Evolutionary conservation across 2,329 filamentous ascomycete species (phyloP), one percentile per base, ranked within the genome.

Genomic region (Xylariaceae sp.): DNA sequence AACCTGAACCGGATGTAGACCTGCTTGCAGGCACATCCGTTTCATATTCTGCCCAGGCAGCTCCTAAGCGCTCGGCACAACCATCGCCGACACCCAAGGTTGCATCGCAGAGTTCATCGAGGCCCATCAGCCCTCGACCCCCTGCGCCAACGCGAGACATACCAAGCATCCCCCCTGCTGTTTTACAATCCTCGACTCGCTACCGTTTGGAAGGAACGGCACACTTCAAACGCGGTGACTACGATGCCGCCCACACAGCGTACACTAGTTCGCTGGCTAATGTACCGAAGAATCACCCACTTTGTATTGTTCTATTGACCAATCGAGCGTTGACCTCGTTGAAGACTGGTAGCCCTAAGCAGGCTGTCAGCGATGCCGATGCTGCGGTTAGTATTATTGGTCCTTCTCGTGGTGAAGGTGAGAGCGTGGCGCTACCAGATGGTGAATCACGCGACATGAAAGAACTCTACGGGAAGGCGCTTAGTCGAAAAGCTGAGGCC

Each of bases 201-300:
- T 85, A 94, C 68, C 88, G 94, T 11, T 81, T 88, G 52, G 86
- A 87, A 64, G 94, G 93, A 15, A 90, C 92, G 8, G 88, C 89
- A 56, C 89, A 95, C 65, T 97, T 96, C 77, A 97, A 97, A 75
- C 86, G 90, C 41, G 94, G 94, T 39, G 94, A 99, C 73, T 99
- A 91, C 73, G 88, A 90, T 15, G 83, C 89, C 8, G 94, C 94
- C 0, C 91, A 97, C 68, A 80, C 85, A 17, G 87, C 88, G 0
- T 99, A 97, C 73, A 86, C 89, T 0, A 82, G 84, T 35, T 91
- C 94, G 1, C 78, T 99, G 2, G 77, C 82, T 1, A 83, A 85
- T 44, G 79, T 99, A 37, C 94, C 94, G 1, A 74, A 83, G 11
- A 82, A 80, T 3, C 94, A 99, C 72, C 93, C 93, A 0, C 80